phyloP scores from a whole-genome alignment of 1,139 yeast genomes.

The Candida tetrigidarum region DNA sequence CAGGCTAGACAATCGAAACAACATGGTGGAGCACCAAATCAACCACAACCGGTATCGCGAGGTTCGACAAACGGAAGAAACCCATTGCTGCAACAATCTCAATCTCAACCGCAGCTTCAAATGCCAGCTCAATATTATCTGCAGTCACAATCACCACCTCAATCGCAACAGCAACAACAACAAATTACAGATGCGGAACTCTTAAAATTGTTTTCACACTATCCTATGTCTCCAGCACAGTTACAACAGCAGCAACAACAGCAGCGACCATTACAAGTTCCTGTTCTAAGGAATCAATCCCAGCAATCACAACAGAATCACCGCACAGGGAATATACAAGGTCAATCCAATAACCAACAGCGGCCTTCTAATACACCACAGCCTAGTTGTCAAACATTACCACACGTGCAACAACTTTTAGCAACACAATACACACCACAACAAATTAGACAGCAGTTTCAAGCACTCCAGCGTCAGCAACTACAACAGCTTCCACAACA shows the following conservation, averaged over 20 bases:
- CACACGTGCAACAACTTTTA: background rate
- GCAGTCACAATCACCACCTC: slow-evolving; percentile 15
- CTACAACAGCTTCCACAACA: background rate
- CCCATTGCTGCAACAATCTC: background rate
- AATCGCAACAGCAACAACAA: background rate
- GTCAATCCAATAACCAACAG: too few relatives aligned
- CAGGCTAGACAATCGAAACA: background rate
- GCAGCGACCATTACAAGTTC: background rate
- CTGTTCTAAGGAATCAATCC: too few relatives aligned
- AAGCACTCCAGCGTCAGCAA: background rate
- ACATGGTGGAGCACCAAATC: background rate
- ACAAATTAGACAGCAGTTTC: background rate
- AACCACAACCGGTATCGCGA: background rate
- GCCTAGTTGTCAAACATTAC: too few relatives aligned
- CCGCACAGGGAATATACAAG: too few relatives aligned
- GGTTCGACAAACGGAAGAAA: too few relatives aligned
- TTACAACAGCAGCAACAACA: background rate
- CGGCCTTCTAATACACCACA: too few relatives aligned
- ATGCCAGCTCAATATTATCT: background rate
- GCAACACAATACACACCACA: background rate
- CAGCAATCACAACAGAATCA: background rate
- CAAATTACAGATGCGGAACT: background rate
- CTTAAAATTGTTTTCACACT: background rate
- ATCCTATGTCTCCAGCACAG: background rate
- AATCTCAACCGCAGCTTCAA: background rate